These are phyloP conservation scores for Monilinia polystroma DNA, from an alignment of 2,329 filamentous ascomycete species.

Conservation along the genomic window DNA sequence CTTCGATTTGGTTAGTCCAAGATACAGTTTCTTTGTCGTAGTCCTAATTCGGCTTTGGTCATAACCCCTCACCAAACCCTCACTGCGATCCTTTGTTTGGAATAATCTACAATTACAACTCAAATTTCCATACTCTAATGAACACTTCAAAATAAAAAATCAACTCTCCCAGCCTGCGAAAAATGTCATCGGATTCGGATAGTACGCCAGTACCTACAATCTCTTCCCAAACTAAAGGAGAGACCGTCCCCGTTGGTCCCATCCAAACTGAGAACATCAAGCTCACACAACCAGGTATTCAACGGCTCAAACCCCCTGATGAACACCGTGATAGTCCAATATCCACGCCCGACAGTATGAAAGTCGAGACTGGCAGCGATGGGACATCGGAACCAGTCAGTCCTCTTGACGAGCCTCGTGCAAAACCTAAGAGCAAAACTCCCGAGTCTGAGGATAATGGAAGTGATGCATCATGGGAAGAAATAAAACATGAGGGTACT, in stretches of 20 bases:
- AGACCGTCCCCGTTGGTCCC: not conserved
- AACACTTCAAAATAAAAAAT: not conserved
- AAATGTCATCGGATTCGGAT: constrained; percentile 13
- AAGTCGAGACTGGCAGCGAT: constrained; percentile 7
- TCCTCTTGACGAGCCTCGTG: not conserved
- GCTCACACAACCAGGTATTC: not conserved
- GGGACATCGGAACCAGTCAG: not conserved
- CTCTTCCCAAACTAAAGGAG: not conserved
- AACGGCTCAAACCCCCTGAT: not conserved
- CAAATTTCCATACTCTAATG: not conserved
- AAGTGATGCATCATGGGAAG: constrained; percentile 19
- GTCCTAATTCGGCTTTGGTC: constrained; percentile 6
- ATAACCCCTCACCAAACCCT: constrained; percentile 9
- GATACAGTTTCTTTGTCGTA: constrained; percentile 1
- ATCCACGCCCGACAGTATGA: constrained; percentile 11
- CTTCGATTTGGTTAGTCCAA: not conserved
- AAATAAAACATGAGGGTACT: not conserved
- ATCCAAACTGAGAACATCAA: not conserved
- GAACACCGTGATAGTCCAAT: not conserved
- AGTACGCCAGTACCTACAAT: not conserved
- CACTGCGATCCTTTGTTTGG: constrained; percentile 1
- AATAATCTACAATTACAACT: not conserved
- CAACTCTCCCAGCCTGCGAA: not conserved
- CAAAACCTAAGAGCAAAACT: not conserved
- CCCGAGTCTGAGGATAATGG: not conserved